A percentile compares a stretch with the other conserved stretches of the same genome.
Conservation (phyloP, 1,284 basidiomycete species). For the Ganoderma lucidum region DNA sequence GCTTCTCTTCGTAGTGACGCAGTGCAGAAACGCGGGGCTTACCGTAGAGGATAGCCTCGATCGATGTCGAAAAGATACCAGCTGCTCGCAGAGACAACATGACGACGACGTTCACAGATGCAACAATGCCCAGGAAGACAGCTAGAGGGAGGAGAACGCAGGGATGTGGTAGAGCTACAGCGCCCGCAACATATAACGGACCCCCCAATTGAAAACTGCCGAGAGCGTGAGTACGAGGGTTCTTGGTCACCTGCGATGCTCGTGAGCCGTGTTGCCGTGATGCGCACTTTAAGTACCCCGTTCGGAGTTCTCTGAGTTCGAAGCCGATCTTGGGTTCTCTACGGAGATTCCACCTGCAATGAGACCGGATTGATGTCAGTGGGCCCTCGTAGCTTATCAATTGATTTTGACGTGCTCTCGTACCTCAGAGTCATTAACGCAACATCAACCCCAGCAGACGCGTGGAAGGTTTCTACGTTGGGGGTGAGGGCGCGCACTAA, state of each 20-base stretch:
- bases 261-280: background rate
- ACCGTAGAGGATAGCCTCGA: conserved; percentile 42
- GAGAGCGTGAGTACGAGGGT: conserved; percentile 13
- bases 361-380: background rate
- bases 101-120: background rate
- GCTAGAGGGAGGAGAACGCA: background rate
- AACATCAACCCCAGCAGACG: background rate
- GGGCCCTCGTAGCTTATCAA: background rate
- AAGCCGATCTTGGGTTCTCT: background rate
- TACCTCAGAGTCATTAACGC: background rate
- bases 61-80: conserved; percentile 35
- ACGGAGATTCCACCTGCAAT: background rate
- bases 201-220: conserved; percentile 11
- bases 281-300: background rate
- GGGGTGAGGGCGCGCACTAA: background rate
- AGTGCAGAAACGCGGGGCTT: background rate
- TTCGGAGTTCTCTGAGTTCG: background rate
- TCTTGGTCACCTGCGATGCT: conserved; percentile 15
- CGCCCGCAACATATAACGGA: conserved; percentile 14
- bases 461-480: background rate
- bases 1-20: background rate
- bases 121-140: conserved; percentile 1
- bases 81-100: conserved; percentile 32
- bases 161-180: conserved; percentile 7
- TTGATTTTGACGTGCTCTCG: background rate